Conservation (phyloP, 495 filamentous ascomycete genomes). For the Patellaria atrata region DNA sequence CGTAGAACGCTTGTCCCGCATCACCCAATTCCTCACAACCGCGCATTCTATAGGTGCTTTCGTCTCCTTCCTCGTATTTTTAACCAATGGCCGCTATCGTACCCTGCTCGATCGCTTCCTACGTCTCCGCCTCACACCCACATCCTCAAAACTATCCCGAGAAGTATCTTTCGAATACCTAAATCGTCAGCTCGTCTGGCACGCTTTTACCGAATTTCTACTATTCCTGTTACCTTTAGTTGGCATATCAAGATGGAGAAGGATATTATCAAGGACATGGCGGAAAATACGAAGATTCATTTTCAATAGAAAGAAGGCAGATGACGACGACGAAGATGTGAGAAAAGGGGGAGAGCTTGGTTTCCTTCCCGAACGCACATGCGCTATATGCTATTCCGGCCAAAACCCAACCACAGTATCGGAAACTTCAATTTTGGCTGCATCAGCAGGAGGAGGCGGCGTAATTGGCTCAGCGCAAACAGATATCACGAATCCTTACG, state of each 20-base stretch:
- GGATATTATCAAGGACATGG: constrained; percentile 77
- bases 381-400: constrained; percentile 94
- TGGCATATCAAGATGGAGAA: constrained; percentile 80
- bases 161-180: constrained; percentile 96
- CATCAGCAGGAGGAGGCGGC: constrained; percentile 45
- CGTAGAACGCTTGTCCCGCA: constrained; percentile 44
- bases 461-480: constrained; percentile 80
- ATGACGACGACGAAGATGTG: constrained; percentile 31
- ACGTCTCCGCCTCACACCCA: constrained; percentile 70
- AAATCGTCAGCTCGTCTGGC: constrained; percentile 96
- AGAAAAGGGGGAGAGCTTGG: constrained; percentile 57
- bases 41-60: constrained; percentile 68
- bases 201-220: constrained; percentile 95
- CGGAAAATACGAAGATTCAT: constrained; percentile 60
- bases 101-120: constrained; percentile 80
- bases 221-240: constrained; percentile 90
- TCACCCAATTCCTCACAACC: constrained; percentile 55
- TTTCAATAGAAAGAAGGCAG: no score
- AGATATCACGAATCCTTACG: constrained; percentile 93
- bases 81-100: constrained; percentile 79
- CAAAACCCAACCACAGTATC: constrained; percentile 48
- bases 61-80: constrained; percentile 73
- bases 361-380: constrained; percentile 85
- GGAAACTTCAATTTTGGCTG: constrained; percentile 51
- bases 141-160: constrained; percentile 64